Evolutionary conservation across 2,329 filamentous ascomycete species (phyloP).

Genomic region (Fusarium musae): DNA sequence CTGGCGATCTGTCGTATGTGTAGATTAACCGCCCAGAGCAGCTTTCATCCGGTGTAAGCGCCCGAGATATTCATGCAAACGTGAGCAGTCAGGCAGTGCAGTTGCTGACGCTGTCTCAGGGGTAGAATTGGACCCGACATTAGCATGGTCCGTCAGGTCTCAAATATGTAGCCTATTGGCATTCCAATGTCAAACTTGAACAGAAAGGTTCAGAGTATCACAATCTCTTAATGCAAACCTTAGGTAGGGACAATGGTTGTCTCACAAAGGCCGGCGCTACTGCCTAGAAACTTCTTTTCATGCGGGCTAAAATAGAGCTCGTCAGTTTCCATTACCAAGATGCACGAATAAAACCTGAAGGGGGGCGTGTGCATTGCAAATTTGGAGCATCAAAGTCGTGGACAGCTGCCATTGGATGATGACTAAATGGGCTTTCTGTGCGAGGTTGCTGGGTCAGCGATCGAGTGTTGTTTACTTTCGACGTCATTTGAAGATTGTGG

Average conservation of each 20-base stretch:
- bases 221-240: not conserved
- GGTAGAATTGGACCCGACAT: not conserved
- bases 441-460: slow-evolving; percentile 43
- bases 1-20: slow-evolving; percentile 1
- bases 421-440: not conserved
- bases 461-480: slow-evolving; percentile 45
- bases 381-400: slow-evolving; percentile 29
- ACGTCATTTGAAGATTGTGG: slow-evolving; percentile 45
- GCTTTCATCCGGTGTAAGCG: slow-evolving; percentile 3
- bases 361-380: slow-evolving; percentile 24
- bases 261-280: not conserved
- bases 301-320: slow-evolving; percentile 15
- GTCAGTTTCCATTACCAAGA: slow-evolving; percentile 6
- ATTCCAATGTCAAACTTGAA: not conserved
- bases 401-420: slow-evolving; percentile 29
- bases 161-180: slow-evolving; percentile 2
- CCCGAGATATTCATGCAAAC: slow-evolving; percentile 8
- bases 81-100: not conserved
- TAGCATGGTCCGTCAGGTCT: slow-evolving; percentile 1
- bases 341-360: slow-evolving; percentile 13
- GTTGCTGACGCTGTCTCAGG: slow-evolving; percentile 9
- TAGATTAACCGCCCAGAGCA: not conserved
- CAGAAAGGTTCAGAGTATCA: not conserved
- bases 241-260: not conserved
- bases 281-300: slow-evolving; percentile 15